Percentiles rank a stretch among this genome's conserved stretches.
phyloP scores from a whole-genome alignment of 768 basidiomycete genomes.

The Neoboletus subvelutipes region DNA sequence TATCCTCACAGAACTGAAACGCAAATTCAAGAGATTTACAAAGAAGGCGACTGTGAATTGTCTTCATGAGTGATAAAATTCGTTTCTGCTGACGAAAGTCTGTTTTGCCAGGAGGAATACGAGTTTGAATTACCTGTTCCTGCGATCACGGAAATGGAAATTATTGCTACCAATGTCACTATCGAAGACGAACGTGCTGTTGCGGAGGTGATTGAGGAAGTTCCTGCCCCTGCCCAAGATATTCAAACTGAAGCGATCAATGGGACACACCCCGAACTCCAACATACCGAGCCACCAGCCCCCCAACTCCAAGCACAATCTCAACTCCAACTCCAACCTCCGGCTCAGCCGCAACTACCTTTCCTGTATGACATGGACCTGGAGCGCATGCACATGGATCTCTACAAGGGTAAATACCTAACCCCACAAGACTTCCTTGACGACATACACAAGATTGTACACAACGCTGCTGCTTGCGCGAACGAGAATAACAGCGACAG shows the following conservation, averaged over 20 bases:
- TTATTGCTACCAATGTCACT: conserved; percentile 39
- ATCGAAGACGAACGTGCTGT: conserved; percentile 42
- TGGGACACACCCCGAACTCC: conserved; percentile 30
- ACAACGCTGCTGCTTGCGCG: conserved; percentile 60
- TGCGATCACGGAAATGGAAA: conserved; percentile 28
- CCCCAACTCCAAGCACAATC: conserved; percentile 38
- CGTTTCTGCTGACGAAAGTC: conserved; percentile 10
- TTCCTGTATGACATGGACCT: conserved; percentile 84
- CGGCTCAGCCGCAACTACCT: conserved; percentile 38
- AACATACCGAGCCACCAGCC: conserved; percentile 20
- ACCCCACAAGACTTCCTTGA: conserved; percentile 87
- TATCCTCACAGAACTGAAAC: conserved; percentile 83
- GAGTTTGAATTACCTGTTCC: conserved; percentile 45
- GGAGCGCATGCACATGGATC: conserved; percentile 82
- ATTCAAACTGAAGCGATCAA: conserved; percentile 39
- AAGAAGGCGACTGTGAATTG: conserved; percentile 70
- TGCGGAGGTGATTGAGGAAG: conserved; percentile 43
- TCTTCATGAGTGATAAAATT: background rate
- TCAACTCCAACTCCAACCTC: conserved; percentile 37
- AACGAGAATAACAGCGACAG: conserved; percentile 73
- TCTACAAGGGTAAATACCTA: conserved; percentile 84
- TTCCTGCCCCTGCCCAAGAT: conserved; percentile 19
- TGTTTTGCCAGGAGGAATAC: conserved; percentile 66
- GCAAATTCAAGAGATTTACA: conserved; percentile 89
- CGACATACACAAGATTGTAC: conserved; percentile 77